A percentile compares a stretch with the other conserved stretches of the same genome.
phyloP scores from a whole-genome alignment of 805 yeast species.

The Candida khao-thaluensis region DNA sequence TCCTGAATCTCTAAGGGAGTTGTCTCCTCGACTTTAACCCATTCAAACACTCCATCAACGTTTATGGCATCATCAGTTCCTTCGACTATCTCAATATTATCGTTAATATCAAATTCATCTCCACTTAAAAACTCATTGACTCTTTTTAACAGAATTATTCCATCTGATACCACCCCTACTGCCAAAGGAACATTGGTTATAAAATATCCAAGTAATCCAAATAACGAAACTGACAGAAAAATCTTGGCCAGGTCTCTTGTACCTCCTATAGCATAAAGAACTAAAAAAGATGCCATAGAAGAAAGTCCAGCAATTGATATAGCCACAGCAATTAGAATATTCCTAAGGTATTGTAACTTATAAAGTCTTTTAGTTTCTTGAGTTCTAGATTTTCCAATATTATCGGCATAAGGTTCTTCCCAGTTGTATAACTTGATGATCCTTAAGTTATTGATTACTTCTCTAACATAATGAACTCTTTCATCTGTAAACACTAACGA shows the following conservation, averaged over 20 bases:
- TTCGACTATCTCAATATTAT: slow-evolving; percentile 30
- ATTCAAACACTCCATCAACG: slow-evolving; percentile 26
- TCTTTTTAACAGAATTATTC: slow-evolving; percentile 57
- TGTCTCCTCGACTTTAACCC: slow-evolving; percentile 20
- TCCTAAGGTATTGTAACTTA: slow-evolving; percentile 64
- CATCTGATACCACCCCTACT: slow-evolving; percentile 65
- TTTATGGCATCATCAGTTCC: slow-evolving; percentile 15
- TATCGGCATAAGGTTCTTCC: slow-evolving; percentile 73
- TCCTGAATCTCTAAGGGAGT: background rate
- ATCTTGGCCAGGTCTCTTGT: slow-evolving; percentile 55
- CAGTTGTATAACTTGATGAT: slow-evolving; percentile 86
- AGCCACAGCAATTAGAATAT: slow-evolving; percentile 59
- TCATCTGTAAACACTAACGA: slow-evolving; percentile 69
- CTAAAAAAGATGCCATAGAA: slow-evolving; percentile 56
- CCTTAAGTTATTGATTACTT: slow-evolving; percentile 72
- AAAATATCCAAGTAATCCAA: slow-evolving; percentile 59
- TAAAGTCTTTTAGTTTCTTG: slow-evolving; percentile 62
- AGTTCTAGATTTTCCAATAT: slow-evolving; percentile 53
- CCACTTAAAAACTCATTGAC: slow-evolving; percentile 52
- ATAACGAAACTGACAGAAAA: slow-evolving; percentile 68
- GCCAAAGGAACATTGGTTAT: slow-evolving; percentile 70
- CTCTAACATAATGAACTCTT: slow-evolving; percentile 74
- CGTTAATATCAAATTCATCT: slow-evolving; percentile 30
- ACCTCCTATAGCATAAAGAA: slow-evolving; percentile 29
- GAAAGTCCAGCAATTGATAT: slow-evolving; percentile 67